Evolutionary conservation across 164 flowering plant species (phyloP).

Genomic region (Taxillus chinensis): DNA sequence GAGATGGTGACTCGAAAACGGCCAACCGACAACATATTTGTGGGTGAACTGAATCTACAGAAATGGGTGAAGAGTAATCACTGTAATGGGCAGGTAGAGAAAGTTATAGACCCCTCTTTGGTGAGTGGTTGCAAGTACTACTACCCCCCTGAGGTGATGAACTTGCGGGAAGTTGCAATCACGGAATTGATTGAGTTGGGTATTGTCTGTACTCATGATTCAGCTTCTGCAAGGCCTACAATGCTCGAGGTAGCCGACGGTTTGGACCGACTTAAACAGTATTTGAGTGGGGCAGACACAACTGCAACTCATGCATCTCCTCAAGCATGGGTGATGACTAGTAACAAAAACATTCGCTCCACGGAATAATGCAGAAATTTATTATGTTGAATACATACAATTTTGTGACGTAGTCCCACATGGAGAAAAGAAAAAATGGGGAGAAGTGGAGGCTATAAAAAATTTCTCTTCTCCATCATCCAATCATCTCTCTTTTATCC

Average conservation of each 20-base stretch:
- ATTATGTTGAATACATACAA: too few species aligned
- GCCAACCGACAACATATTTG: slow-evolving; percentile 48
- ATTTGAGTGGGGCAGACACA: slow-evolving; percentile 40
- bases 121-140: slow-evolving; percentile 15
- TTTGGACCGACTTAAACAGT: slow-evolving; percentile 40
- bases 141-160: slow-evolving; percentile 21
- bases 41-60: slow-evolving; percentile 30
- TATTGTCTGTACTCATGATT: slow-evolving; percentile 33
- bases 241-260: slow-evolving; percentile 54
- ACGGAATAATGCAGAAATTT: too few species aligned
- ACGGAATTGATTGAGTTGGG: slow-evolving; percentile 36
- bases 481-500: too few species aligned
- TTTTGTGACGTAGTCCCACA: too few species aligned
- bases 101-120: slow-evolving; percentile 26
- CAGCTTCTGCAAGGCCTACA: slow-evolving; percentile 38
- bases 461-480: too few species aligned
- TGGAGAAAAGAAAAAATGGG: too few species aligned
- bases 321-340: neutral
- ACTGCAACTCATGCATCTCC: slow-evolving; percentile 38
- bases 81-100: slow-evolving; percentile 20
- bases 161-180: slow-evolving; percentile 34
- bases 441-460: too few species aligned
- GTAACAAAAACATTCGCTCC: too few species aligned
- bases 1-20: slow-evolving; percentile 49
- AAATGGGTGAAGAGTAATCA: slow-evolving; percentile 38